phyloP scores from a whole-genome alignment of 495 filamentous ascomycete species.

The Pseudevernia furfuracea region DNA sequence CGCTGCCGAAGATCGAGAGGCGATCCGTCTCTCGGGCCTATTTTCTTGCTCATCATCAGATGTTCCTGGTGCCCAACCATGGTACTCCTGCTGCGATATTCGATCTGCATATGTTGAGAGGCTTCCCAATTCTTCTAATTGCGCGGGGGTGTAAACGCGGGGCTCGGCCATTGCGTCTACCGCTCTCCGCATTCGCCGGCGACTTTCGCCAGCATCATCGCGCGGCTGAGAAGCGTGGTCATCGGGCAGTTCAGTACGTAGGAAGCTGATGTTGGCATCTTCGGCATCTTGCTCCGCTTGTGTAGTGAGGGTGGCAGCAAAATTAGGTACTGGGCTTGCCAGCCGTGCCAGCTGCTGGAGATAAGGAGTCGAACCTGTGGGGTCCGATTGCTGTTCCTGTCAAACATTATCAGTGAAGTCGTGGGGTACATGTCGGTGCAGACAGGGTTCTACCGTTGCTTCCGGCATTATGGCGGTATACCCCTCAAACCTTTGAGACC shows the following conservation, averaged over 20 bases:
- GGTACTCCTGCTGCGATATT: slow-evolving; percentile 26
- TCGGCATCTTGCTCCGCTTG: slow-evolving; percentile 48
- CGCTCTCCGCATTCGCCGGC: slow-evolving; percentile 15
- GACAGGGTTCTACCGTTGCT: slow-evolving; percentile 6
- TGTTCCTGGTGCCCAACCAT: slow-evolving; percentile 52
- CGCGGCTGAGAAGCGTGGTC: slow-evolving; percentile 3
- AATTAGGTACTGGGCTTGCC: slow-evolving; percentile 41
- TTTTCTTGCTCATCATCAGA: slow-evolving; percentile 45
- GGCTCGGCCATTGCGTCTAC: slow-evolving; percentile 14
- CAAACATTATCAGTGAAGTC: slow-evolving; percentile 16
- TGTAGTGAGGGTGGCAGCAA: slow-evolving; percentile 39
- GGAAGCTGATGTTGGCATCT: slow-evolving; percentile 53
- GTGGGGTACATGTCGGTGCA: background rate
- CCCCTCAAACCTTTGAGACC: slow-evolving; percentile 3
- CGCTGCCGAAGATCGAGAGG: slow-evolving; percentile 54
- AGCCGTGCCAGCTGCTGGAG: slow-evolving; percentile 32
- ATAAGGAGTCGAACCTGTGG: slow-evolving; percentile 29
- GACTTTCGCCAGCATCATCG: slow-evolving; percentile 6
- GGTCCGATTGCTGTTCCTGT: slow-evolving; percentile 32
- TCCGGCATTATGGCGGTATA: slow-evolving; percentile 13
- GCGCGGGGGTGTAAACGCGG: slow-evolving; percentile 18
- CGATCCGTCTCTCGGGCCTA: background rate
- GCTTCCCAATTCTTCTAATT: slow-evolving; percentile 18
- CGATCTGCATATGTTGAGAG: slow-evolving; percentile 12
- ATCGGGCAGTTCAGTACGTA: slow-evolving; percentile 37